These are phyloP conservation scores for Ganoderma leucocontextum DNA, from an alignment of 1,284 basidiomycete species.

Conservation along the genomic window DNA sequence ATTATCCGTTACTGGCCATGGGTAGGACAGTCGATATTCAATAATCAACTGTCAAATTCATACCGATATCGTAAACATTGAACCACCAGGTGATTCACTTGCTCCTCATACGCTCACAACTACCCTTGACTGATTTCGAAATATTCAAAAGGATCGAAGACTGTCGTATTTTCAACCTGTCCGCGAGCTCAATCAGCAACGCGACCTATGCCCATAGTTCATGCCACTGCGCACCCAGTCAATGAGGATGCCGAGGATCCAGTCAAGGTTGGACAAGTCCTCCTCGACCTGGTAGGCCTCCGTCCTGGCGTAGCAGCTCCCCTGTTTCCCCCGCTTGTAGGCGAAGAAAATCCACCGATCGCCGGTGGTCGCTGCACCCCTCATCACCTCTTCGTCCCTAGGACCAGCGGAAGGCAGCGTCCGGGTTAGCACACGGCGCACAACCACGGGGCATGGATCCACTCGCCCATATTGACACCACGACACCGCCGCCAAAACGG, in stretches of 20 bases:
- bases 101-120: background rate
- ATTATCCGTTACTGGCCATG: too few relatives aligned
- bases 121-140: background rate
- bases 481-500: background rate
- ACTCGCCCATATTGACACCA: background rate
- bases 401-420: too few relatives aligned
- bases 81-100: background rate
- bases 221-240: background rate
- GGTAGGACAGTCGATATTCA: background rate
- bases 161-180: too few relatives aligned
- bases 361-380: background rate
- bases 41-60: background rate
- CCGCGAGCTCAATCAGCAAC: too few relatives aligned
- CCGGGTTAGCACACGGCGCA: background rate
- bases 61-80: background rate
- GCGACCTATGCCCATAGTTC: too few relatives aligned
- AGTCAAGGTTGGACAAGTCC: slow-evolving; percentile 1
- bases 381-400: background rate
- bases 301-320: background rate
- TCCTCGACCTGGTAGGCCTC: background rate
- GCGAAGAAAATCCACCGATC: background rate
- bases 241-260: background rate
- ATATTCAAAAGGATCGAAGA: too few relatives aligned
- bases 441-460: background rate
- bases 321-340: background rate